Base-by-base conservation (phyloP, 495 filamentous ascomycete species). In the Hypoxylon intermedium region DNA sequence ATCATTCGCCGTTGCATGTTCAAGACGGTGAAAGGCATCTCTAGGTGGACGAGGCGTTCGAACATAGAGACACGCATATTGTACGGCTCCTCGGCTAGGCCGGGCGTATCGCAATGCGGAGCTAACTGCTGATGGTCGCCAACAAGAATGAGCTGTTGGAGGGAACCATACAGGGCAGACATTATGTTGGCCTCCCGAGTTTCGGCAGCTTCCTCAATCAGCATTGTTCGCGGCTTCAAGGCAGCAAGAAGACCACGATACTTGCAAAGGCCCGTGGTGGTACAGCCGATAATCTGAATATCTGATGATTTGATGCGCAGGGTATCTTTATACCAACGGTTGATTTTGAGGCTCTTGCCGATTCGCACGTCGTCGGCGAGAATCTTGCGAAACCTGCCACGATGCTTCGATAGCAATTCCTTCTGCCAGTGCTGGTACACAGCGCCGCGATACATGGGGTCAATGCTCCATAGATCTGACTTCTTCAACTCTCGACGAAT, bases 201-300 rank as follows among this genome's bases (percentile, higher is more conserved):
- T 60, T 86, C 80, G 5, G 79, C 82, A 2, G 83, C 83, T 57
- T 86, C 83, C 67, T 86, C 82, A 34, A 84, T 81, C 6, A 86
- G 74, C 20, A 84, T 69, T 11, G 79, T 75, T 11, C 72, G 82
- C 0, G 94, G 92, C 23, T 83, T 76, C 13, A 96, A 57, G 19
- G 84, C 85, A 9, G 89, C 82, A 18, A 98, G 73, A 0, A 96
- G 75, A 1, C 76, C 85, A 13, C 93, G 84, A 59, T 94, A 93
- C 64, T 97, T 97, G 67, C 86, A 90, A n/a, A 97, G 70, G 3
- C 94, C 94, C 0, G 93, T 82, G 0, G 78, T 82, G 0, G 80
- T 83, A 45, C 79, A 81, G n/a, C 80, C 80, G 16, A 83, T 69
- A 26, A 82, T 69, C 34, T 80, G 68, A 21, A 79, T 68, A 1